Conservation (phyloP, 768 basidiomycete genomes). For the Trametes cingulata region DNA sequence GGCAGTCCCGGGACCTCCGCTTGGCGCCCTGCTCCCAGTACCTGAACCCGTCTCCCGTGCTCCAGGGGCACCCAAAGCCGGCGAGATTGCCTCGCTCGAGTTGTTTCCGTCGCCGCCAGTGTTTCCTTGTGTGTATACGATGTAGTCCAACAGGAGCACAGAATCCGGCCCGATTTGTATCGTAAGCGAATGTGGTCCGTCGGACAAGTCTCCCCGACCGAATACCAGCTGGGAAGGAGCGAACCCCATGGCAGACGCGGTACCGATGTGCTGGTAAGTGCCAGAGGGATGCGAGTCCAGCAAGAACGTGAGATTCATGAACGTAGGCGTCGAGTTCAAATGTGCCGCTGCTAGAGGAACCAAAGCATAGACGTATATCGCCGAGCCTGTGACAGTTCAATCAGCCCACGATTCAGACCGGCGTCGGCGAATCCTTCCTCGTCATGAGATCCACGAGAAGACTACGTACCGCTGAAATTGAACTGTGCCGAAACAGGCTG, state of each 20-base stretch:
- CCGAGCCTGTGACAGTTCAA: constrained; percentile 39
- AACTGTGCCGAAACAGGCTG: constrained; percentile 25
- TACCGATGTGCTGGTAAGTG: constrained; percentile 35
- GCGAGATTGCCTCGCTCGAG: constrained; percentile 20
- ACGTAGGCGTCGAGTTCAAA: constrained; percentile 35
- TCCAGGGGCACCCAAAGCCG: constrained; percentile 16
- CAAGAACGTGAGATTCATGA: constrained; percentile 46
- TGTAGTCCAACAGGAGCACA: constrained; percentile 50
- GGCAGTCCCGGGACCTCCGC: constrained; percentile 24
- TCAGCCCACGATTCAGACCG: not conserved
- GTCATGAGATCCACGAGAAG: not conserved
- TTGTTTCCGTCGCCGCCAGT: not conserved
- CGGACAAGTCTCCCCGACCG: constrained; percentile 35
- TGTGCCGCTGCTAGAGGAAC: constrained; percentile 33
- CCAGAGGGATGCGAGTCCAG: constrained; percentile 40
- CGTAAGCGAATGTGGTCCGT: constrained; percentile 43
- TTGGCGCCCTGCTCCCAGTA: constrained; percentile 26
- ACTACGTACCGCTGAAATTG: constrained; percentile 32
- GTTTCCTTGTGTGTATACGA: constrained; percentile 39
- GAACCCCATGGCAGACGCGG: constrained; percentile 32
- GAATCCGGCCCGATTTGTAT: constrained; percentile 46
- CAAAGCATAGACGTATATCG: constrained; percentile 48
- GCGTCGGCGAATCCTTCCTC: not conserved
- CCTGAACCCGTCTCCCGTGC: constrained; percentile 21
- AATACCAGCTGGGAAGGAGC: constrained; percentile 40